These are phyloP conservation scores for Saccharomycopsis microspora DNA, from an alignment of 805 yeast genomes.

Conservation along the genomic window DNA sequence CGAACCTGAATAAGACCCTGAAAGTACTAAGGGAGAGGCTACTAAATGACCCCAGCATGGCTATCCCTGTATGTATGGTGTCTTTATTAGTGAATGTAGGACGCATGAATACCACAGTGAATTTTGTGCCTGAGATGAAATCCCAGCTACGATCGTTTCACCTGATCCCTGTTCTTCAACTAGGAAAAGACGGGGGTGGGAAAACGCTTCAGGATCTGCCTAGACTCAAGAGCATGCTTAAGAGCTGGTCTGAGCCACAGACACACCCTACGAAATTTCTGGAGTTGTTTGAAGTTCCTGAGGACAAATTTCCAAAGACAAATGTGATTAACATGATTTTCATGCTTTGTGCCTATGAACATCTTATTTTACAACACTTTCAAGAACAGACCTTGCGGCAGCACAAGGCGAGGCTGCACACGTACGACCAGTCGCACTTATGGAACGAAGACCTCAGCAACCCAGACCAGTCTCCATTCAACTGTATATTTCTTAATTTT, in stretches of 20 bases:
- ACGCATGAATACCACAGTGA: conserved; percentile 87
- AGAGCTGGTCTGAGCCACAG: conserved; percentile 72
- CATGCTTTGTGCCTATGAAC: conserved; percentile 53
- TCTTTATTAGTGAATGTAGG: conserved; percentile 87
- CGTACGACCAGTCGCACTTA: conserved; percentile 1
- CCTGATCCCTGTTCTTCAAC: conserved; percentile 82
- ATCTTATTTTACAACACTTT: conserved; percentile 32
- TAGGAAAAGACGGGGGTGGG: conserved; percentile 30
- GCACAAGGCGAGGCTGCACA: not conserved
- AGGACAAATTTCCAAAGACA: conserved; percentile 27
- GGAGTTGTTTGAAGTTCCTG: conserved; percentile 29
- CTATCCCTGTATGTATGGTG: conserved; percentile 65
- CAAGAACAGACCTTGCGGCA: conserved; percentile 11
- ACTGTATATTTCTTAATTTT: conserved; percentile 62
- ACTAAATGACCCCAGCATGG: conserved; percentile 46
- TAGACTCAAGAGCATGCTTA: conserved; percentile 76
- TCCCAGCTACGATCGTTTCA: conserved; percentile 88
- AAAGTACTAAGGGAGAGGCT: conserved; percentile 72
- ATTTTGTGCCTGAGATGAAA: conserved; percentile 91
- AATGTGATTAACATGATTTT: conserved; percentile 75
- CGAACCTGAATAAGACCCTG: conserved; percentile 75
- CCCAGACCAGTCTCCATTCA: conserved; percentile 37
- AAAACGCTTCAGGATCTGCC: conserved; percentile 94
- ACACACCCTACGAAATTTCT: conserved; percentile 36
- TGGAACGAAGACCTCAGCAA: conserved; percentile 17